Percentiles rank a stretch among this genome's conserved stretches.
These are phyloP conservation scores for Linnemannia exigua DNA, from an alignment of 192 early-diverging fungal species.

Conservation along the genomic window DNA sequence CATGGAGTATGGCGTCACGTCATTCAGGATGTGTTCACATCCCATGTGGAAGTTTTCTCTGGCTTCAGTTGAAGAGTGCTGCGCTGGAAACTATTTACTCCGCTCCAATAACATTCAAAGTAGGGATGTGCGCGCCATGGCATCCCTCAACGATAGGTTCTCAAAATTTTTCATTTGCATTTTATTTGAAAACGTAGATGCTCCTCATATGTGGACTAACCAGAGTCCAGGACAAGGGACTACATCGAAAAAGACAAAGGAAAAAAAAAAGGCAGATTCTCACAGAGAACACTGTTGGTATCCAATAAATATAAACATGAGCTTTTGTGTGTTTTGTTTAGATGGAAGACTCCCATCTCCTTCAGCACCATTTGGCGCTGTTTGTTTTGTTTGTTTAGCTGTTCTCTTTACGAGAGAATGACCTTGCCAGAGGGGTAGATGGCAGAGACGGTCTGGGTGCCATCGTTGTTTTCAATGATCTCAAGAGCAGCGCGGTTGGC, in stretches of 20 bases:
- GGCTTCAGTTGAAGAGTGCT: no score
- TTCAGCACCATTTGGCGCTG: background rate
- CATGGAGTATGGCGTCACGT: no score
- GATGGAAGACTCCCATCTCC: background rate
- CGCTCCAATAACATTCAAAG: background rate
- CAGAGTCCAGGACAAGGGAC: background rate
- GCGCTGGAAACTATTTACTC: no score
- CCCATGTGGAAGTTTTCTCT: no score
- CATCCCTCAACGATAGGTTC: background rate
- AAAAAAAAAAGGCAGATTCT: background rate
- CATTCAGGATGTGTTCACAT: no score
- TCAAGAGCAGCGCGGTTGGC: conserved; percentile 76
- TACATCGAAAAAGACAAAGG: background rate
- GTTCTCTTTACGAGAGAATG: background rate
- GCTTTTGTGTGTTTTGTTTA: background rate
- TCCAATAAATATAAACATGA: background rate
- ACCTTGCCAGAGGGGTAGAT: conserved; percentile 55
- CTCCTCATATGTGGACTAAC: background rate
- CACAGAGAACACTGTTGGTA: background rate
- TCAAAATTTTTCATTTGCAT: background rate
- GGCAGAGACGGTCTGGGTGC: conserved; percentile 55
- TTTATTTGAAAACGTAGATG: background rate
- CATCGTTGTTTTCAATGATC: conserved; percentile 69
- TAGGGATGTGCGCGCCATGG: background rate
- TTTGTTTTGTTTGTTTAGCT: background rate